Evolutionary conservation across 1,284 basidiomycete species (phyloP).

Genomic region (Amylostereum areolatum): DNA sequence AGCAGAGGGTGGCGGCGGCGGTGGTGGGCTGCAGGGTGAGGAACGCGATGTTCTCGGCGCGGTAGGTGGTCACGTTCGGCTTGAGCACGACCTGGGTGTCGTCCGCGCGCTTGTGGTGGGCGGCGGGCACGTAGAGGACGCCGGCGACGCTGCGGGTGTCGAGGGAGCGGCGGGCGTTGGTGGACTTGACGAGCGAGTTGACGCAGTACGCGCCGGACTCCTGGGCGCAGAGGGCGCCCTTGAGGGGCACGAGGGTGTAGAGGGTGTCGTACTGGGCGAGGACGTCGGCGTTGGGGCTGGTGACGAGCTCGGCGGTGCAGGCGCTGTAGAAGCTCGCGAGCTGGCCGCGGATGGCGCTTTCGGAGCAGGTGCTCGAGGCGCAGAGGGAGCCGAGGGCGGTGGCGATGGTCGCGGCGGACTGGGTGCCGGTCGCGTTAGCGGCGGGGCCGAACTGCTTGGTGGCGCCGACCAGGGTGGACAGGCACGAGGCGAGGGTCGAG

Average conservation of each 20-base stretch:
- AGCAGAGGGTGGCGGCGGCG: slow-evolving; percentile 59
- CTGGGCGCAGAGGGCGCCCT: slow-evolving; percentile 66
- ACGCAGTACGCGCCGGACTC: slow-evolving; percentile 71
- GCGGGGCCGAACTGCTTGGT: slow-evolving; percentile 56
- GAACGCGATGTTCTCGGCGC: slow-evolving; percentile 67
- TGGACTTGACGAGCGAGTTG: slow-evolving; percentile 12
- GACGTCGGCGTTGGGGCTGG: slow-evolving; percentile 42
- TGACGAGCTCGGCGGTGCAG: slow-evolving; percentile 66
- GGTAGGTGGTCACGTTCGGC: slow-evolving; percentile 68
- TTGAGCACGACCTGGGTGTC: slow-evolving; percentile 25
- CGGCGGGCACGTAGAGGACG: slow-evolving; percentile 9
- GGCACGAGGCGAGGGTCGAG: slow-evolving; percentile 52
- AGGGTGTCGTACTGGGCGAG: slow-evolving; percentile 71
- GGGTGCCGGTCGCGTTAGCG: slow-evolving; percentile 28
- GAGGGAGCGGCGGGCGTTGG: slow-evolving; percentile 14
- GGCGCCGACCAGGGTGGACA: slow-evolving; percentile 56
- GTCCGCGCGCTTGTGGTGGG: slow-evolving; percentile 1
- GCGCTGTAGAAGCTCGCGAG: slow-evolving; percentile 65
- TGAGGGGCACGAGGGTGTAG: slow-evolving; percentile 65
- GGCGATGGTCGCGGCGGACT: slow-evolving; percentile 36
- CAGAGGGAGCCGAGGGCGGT: slow-evolving; percentile 59
- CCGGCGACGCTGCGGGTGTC: slow-evolving; percentile 23
- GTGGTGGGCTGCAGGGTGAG: slow-evolving; percentile 62
- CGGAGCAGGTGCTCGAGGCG: slow-evolving; percentile 45
- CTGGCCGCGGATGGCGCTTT: slow-evolving; percentile 49